phyloP scores from a whole-genome alignment of 441 rosid species.

The Populus tomentosa region DNA sequence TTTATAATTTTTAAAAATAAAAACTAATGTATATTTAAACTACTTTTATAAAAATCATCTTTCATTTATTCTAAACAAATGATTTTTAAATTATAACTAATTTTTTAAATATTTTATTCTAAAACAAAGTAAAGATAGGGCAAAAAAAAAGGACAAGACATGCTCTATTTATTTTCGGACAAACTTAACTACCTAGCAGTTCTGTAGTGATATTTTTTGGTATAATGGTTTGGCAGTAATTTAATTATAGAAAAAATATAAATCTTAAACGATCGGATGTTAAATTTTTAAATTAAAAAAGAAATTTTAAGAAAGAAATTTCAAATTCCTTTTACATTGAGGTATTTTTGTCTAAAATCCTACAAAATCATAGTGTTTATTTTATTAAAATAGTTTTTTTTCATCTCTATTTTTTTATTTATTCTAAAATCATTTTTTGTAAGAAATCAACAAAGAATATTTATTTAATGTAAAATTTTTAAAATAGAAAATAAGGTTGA shows the following conservation, averaged over 20 bases:
- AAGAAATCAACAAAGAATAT: no score
- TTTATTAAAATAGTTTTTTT: no score
- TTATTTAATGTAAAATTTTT: no score
- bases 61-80: background rate
- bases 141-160: background rate
- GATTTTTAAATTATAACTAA: background rate
- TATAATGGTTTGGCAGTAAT: background rate
- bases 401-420: background rate
- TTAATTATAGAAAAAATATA: no score
- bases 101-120: no score
- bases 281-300: no score
- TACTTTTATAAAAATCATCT: background rate
- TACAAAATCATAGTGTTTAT: background rate
- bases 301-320: no score
- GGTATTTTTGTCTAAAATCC: background rate
- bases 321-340: no score
- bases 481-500: background rate
- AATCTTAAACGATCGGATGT: background rate
- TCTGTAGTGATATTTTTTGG: background rate
- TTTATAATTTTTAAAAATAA: no score
- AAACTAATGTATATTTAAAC: no score
- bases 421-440: no score
- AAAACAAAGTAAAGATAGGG: background rate
- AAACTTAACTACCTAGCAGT: background rate
- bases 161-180: no score